Conservation (phyloP, 2,329 filamentous ascomycete species). For the Coniochaeta sp. region DNA sequence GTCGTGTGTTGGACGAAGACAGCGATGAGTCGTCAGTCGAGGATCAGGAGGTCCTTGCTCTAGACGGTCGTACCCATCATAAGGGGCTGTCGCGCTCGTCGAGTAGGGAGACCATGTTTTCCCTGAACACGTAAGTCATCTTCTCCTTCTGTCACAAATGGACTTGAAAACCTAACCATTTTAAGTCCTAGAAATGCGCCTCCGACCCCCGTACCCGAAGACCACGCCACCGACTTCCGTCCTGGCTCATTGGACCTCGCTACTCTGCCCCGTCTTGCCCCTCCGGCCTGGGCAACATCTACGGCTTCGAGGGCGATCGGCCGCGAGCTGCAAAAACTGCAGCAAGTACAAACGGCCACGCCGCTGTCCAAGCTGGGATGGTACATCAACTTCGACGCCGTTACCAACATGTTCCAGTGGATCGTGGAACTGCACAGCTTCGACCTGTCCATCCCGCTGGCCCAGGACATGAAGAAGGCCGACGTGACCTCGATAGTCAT, state of each 20-base stretch:
- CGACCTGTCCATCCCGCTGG: slow-evolving; percentile 59
- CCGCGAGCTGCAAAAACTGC: slow-evolving; percentile 55
- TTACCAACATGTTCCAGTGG: slow-evolving; percentile 82
- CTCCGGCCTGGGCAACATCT: slow-evolving; percentile 57
- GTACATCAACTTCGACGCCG: slow-evolving; percentile 63
- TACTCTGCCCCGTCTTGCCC: slow-evolving; percentile 55
- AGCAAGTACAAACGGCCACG: slow-evolving; percentile 55
- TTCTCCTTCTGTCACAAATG: not conserved
- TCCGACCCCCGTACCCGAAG: slow-evolving; percentile 7
- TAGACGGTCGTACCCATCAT: slow-evolving; percentile 11
- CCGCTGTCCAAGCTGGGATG: slow-evolving; percentile 67
- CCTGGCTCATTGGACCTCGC: slow-evolving; percentile 58
- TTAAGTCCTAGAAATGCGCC: slow-evolving; percentile 3
- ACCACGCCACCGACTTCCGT: slow-evolving; percentile 41
- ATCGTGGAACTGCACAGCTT: slow-evolving; percentile 86
- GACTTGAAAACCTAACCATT: not conserved
- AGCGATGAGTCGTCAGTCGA: slow-evolving; percentile 38
- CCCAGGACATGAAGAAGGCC: slow-evolving; percentile 62
- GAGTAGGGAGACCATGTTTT: slow-evolving; percentile 5
- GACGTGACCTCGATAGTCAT: slow-evolving; percentile 63
- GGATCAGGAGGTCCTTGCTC: slow-evolving; percentile 30
- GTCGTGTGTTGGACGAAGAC: slow-evolving; percentile 9
- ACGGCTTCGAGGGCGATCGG: slow-evolving; percentile 55
- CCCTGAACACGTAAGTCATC: slow-evolving; percentile 1
- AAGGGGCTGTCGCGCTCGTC: slow-evolving; percentile 3